A percentile compares a stretch with the other conserved stretches of the same genome.
phyloP scores from a whole-genome alignment of 768 basidiomycete species.

The Lentinula guzmanii region DNA sequence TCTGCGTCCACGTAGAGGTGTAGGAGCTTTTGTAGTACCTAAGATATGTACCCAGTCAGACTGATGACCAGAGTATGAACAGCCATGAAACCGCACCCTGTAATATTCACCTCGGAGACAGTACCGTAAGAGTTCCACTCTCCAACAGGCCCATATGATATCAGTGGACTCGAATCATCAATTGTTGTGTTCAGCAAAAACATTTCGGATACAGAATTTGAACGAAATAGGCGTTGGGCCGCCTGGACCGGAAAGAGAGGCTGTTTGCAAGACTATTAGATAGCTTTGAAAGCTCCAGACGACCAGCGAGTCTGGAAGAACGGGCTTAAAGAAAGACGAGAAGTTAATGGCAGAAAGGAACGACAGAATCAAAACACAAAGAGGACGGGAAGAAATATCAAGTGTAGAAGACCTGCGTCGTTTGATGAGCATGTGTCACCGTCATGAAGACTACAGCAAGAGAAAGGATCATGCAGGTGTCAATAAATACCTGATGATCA shows the following conservation, averaged over 20 bases:
- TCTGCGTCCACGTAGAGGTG: slow-evolving; percentile 18
- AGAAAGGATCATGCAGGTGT: too few species aligned
- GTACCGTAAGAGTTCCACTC: neutral
- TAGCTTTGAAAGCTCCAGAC: too few species aligned
- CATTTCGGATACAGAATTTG: slow-evolving; percentile 9
- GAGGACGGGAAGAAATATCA: too few species aligned
- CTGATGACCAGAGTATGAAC: slow-evolving; percentile 12
- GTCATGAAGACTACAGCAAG: too few species aligned
- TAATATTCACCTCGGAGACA: neutral
- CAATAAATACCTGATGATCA: too few species aligned
- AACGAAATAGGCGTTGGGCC: neutral
- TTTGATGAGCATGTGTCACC: too few species aligned
- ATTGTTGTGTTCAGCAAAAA: slow-evolving; percentile 2
- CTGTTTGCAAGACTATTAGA: too few species aligned
- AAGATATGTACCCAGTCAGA: slow-evolving; percentile 11
- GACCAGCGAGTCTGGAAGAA: neutral
- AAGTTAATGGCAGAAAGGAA: neutral
- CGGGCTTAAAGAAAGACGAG: neutral
- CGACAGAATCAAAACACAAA: neutral
- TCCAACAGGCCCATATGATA: slow-evolving; percentile 2
- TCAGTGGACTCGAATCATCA: slow-evolving; percentile 8
- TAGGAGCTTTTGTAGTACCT: slow-evolving; percentile 26
- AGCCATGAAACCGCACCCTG: neutral
- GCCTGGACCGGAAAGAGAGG: neutral
- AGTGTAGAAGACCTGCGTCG: too few species aligned